Conservation (phyloP, 2,329 filamentous ascomycete genomes). For the Aspergillus sp. region DNA sequence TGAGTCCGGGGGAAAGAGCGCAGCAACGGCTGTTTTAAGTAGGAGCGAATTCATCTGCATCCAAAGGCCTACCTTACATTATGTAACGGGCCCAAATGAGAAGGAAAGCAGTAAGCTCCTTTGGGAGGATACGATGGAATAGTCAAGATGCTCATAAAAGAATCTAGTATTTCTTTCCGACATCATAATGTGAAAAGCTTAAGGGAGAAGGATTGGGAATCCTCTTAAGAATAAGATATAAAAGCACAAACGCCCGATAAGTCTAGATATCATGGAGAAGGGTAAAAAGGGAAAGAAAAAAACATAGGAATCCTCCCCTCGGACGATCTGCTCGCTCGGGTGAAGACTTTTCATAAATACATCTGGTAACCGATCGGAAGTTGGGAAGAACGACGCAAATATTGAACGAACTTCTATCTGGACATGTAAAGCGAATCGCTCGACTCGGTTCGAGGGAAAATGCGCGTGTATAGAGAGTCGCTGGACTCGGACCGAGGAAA, state of each 20-base stretch:
- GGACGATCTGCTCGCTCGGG: background rate
- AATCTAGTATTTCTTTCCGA: background rate
- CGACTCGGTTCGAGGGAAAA: conserved; percentile 29
- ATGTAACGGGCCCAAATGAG: too few species aligned
- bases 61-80: too few species aligned
- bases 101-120: too few species aligned
- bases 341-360: conserved; percentile 3
- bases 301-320: background rate
- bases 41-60: too few species aligned
- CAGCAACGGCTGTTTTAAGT: too few species aligned
- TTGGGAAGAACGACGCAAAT: too few species aligned
- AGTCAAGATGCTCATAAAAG: background rate
- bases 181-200: background rate
- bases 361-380: background rate
- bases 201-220: background rate
- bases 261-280: conserved; percentile 1
- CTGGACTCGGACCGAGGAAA: conserved; percentile 30
- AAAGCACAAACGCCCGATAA: conserved; percentile 1
- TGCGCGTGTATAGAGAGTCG: conserved; percentile 28
- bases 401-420: conserved; percentile 14
- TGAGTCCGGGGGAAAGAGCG: too few species aligned
- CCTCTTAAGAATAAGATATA: background rate
- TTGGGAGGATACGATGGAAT: background rate
- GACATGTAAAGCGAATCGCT: conserved; percentile 30
- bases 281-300: background rate